phyloP scores from a whole-genome alignment of 768 basidiomycete genomes.

The Naganishia onofrii region DNA sequence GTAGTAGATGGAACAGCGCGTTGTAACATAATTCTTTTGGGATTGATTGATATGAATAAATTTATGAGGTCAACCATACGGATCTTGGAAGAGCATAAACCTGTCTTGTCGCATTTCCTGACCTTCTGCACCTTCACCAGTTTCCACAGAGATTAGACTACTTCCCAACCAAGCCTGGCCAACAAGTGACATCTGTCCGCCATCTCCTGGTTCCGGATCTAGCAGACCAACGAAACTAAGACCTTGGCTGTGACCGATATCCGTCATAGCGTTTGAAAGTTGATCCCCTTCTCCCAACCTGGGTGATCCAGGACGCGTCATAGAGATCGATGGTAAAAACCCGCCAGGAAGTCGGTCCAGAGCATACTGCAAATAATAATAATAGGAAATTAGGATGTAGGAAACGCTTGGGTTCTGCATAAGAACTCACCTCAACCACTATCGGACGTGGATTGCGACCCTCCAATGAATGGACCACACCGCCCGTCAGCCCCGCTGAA shows the following conservation, averaged over 20 bases:
- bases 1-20: no score
- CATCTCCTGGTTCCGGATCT: not conserved
- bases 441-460: no score
- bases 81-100: not conserved
- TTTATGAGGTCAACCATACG: no score
- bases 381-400: not conserved
- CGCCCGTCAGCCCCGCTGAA: not conserved
- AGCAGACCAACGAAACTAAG: not conserved
- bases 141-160: not conserved
- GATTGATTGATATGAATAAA: no score
- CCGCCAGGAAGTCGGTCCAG: not conserved
- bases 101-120: not conserved
- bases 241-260: not conserved
- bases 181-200: not conserved
- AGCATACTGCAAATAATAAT: not conserved
- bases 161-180: not conserved
- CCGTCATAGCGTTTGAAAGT: not conserved
- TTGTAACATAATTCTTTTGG: no score
- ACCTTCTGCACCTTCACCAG: not conserved
- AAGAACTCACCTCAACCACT: no score
- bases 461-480: not conserved
- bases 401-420: no score
- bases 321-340: not conserved
- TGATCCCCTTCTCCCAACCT: not conserved
- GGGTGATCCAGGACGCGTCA: not conserved